Base-by-base conservation (phyloP, 2,329 filamentous ascomycete genomes). In the Lachnellula occidentalis region DNA sequence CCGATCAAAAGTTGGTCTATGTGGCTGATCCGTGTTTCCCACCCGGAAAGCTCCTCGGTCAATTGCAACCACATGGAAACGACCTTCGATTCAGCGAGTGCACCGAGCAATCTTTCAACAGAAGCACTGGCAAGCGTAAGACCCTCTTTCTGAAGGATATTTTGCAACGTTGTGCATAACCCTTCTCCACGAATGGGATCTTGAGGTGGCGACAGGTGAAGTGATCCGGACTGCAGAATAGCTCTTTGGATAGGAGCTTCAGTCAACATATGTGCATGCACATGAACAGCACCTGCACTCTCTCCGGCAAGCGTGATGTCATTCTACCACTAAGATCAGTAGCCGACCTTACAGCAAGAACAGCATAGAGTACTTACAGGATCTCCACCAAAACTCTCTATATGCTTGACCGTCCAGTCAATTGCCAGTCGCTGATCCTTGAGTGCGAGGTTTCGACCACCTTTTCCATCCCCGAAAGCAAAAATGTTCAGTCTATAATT, bases 401-500 rank as follows among this genome's bases (percentile, higher is more conserved):
- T 67, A 41, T 62, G 64, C 27, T 53, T 60, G 11, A 19, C 52
- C 4, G 70, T 56, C 67, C 67, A 73, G 12, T 67, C 55, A 0
- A 73, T 58, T 8, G 69, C 67, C 3, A 69, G 34, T 60, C 69
- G 54, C 63, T 76, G 58, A 66, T 71, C 58, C 31, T 67, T 61
- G 6, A 71, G 48, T 4, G 69, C 73, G 2, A 74, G 66, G 4
- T 74, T 78, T 48, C 3, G 27, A 31, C 58, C 60, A 19, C 72
- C 70, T 2, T 64, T 66, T 1, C 68, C 70, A 46, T 75, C 70
- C 0, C 74, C 73, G 50, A 78, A 73, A n/a, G 70, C 72, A 50
- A 78, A 75, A 17, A 75, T 71, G 46, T 74, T 74, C 8, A 76
- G 62, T 6, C 73, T 66, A 48, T 75, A 75, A 46, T 75, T 72